These are phyloP conservation scores for Marasmius tenuissimus DNA, from an alignment of 1,284 basidiomycete genomes.

Conservation along the genomic window DNA sequence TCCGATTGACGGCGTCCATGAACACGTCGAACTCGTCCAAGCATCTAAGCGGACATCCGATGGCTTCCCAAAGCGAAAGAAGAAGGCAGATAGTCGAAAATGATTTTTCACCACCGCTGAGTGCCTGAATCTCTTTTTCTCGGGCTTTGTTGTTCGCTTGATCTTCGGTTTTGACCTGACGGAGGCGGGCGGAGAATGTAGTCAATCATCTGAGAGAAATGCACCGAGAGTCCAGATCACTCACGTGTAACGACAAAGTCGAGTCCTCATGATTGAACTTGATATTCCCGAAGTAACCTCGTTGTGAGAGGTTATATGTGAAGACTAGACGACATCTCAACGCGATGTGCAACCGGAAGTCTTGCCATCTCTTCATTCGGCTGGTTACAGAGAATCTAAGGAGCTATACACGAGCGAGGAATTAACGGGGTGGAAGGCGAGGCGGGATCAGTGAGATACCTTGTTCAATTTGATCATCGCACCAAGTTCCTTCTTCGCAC, in stretches of 20 bases:
- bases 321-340: conserved; percentile 86
- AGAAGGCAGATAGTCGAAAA: conserved; percentile 96
- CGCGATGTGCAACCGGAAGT: conserved; percentile 85
- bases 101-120: conserved; percentile 95
- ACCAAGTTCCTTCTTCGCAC: conserved; percentile 59
- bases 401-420: background rate
- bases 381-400: background rate
- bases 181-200: background rate
- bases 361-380: conserved; percentile 63
- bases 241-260: conserved; percentile 70
- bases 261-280: conserved; percentile 79
- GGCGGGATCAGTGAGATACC: conserved; percentile 32
- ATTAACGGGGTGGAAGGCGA: background rate
- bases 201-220: background rate
- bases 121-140: conserved; percentile 79
- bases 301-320: conserved; percentile 77
- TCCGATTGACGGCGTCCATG: conserved; percentile 93
- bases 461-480: conserved; percentile 65
- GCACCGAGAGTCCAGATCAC: conserved; percentile 15
- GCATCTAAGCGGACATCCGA: conserved; percentile 92
- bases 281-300: conserved; percentile 85
- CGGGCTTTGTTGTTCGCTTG: conserved; percentile 60
- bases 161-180: conserved; percentile 76
- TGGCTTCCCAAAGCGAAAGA: conserved; percentile 93
- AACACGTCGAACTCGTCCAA: conserved; percentile 95